A percentile compares a stretch with the other conserved stretches of the same genome.
Conservation (phyloP, 2,329 filamentous ascomycete genomes). For the Sarocladiaceae sp. region DNA sequence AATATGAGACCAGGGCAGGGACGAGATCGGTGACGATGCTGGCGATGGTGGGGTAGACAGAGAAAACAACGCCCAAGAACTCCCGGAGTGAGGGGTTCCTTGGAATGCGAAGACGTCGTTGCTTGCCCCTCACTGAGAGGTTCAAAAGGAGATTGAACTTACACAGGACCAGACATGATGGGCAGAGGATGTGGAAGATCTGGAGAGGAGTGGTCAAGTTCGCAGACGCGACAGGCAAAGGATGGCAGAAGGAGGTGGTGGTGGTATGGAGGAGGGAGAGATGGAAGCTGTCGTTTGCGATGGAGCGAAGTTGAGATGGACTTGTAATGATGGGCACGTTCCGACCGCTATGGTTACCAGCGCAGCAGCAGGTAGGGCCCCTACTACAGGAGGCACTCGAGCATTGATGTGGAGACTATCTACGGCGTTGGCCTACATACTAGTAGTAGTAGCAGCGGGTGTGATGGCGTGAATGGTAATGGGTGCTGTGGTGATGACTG, state of each 20-base stretch:
- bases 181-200: constrained; percentile 13
- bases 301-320: constrained; percentile 7
- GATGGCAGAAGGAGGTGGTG: constrained; percentile 10
- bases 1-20: not conserved
- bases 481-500: constrained; percentile 7
- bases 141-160: constrained; percentile 36
- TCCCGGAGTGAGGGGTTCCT: not conserved
- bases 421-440: too few relatives aligned
- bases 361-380: constrained; percentile 1
- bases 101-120: not conserved
- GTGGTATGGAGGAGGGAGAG: constrained; percentile 4
- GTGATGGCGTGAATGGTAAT: too few relatives aligned
- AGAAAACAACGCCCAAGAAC: constrained; percentile 5
- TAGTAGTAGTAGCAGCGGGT: too few relatives aligned
- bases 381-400: too few relatives aligned
- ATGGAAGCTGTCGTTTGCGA: not conserved
- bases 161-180: constrained; percentile 63
- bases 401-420: too few relatives aligned
- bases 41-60: constrained; percentile 7
- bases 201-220: not conserved
- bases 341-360: constrained; percentile 4
- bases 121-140: not conserved
- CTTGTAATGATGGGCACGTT: constrained; percentile 5
- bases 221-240: constrained; percentile 10
- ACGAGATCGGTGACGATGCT: constrained; percentile 2